A percentile compares a stretch with the other conserved stretches of the same genome.
Conservation (phyloP, 1,284 basidiomycete genomes). For the Apiotrichum gamsii region DNA sequence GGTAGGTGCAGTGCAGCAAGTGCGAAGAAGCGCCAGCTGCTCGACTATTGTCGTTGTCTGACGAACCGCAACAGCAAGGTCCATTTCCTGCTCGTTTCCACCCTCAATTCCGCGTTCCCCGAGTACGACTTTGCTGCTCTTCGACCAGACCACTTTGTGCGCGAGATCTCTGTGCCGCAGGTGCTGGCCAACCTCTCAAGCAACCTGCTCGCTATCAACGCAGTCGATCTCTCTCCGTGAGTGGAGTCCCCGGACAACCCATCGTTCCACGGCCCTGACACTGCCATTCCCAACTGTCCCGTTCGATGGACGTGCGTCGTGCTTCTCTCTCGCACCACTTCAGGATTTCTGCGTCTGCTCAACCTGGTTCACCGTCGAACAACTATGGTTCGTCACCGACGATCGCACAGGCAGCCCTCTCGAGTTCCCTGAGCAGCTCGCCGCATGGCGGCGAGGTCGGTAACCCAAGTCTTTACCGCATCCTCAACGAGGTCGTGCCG, state of each 20-base stretch:
- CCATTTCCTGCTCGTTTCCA: constrained; percentile 76
- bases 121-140: constrained; percentile 96
- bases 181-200: constrained; percentile 32
- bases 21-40: not conserved
- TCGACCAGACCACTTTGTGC: constrained; percentile 81
- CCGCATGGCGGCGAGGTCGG: constrained; percentile 11
- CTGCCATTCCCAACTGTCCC: no score
- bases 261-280: constrained; percentile 3
- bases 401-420: not conserved
- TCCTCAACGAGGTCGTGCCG: constrained; percentile 84
- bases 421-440: constrained; percentile 4
- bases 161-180: constrained; percentile 61
- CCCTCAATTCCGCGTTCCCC: constrained; percentile 93
- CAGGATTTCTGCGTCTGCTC: constrained; percentile 2
- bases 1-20: constrained; percentile 28
- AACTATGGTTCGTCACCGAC: not conserved
- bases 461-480: constrained; percentile 58
- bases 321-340: constrained; percentile 1
- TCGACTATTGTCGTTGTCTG: no score
- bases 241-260: constrained; percentile 15
- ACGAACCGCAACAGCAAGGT: constrained; percentile 38
- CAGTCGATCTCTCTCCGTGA: constrained; percentile 24
- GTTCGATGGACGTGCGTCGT: no score
- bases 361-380: constrained; percentile 2
- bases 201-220: constrained; percentile 28